Evolutionary conservation across 83 land plant genomes (phyloP).

Genomic region (Picea mariana): DNA sequence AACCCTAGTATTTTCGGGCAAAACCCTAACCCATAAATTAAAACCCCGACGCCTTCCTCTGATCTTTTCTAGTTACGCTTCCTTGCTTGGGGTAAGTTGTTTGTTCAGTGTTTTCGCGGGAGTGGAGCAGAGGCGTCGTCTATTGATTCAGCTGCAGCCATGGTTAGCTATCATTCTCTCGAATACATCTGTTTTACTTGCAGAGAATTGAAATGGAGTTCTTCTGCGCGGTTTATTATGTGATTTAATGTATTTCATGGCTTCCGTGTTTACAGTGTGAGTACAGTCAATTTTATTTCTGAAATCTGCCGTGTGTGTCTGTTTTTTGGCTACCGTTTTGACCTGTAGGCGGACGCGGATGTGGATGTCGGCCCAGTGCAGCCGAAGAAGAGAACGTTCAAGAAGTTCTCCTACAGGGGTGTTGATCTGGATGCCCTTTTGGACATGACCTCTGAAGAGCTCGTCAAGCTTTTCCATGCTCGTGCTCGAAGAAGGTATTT

Average conservation of each 20-base stretch:
- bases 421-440: conserved; percentile 43
- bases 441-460: conserved; percentile 41
- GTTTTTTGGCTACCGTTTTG: neutral
- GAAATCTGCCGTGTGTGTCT: neutral
- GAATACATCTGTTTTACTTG: neutral
- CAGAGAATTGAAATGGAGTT: neutral
- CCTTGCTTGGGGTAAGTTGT: too few species aligned
- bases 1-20: too few species aligned
- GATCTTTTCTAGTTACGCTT: too few species aligned
- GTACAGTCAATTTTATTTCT: neutral
- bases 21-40: too few species aligned
- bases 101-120: too few species aligned
- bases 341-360: neutral
- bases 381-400: conserved; percentile 49
- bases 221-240: neutral
- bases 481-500: conserved; percentile 58
- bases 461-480: conserved; percentile 56
- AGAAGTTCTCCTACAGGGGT: conserved; percentile 40
- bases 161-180: neutral
- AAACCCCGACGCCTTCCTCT: too few species aligned
- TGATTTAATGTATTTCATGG: neutral
- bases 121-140: too few species aligned
- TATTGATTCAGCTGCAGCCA: neutral
- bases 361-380: neutral
- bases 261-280: neutral